Evolutionary conservation across 169 alveolate species (phyloP), one percentile per base, ranked within the genome.

Genomic region (Amoebophrya sp.): DNA sequence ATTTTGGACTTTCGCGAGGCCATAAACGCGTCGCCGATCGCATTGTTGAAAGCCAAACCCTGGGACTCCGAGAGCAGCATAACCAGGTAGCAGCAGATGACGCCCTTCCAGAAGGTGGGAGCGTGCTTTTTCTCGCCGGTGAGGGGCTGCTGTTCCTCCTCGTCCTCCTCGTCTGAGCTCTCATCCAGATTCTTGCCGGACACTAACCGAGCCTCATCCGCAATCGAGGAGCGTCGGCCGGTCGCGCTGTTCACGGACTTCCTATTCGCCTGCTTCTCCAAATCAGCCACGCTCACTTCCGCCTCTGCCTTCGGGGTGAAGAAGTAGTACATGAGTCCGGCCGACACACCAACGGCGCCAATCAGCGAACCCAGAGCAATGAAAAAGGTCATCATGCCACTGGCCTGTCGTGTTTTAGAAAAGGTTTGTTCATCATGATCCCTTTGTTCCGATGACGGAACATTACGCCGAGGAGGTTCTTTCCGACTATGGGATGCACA

Each of bases 41-140:
- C 83, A 25, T 66, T 66, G 83, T 66, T 66, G 83, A 66, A 66
- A 25, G 83, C 83, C 83, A 66, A 66, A 0, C 83, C 83, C 83
- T 66, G 83, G 83, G 83, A 18, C 83, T 66, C 83, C 2, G 83
- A 18, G 35, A 66, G 83, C 35, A 66, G 83, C 83, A 66, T 66
- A 2, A 66, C 83, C 32, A 66, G 1, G 83, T 66, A 66, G 83
- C 83, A 66, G 83, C 83, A 66, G 83, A 66, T 66, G 35, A 66
- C 83, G 1, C 83, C 83, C 83, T 66, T 66, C 83, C 83, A 66
- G 32, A 66, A 66, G 10, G 83, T 66, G 2, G 83, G 83, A 7
- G 83, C 32, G 35, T 66, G 83, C 35, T 2, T 25, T 25, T 66
- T 66, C 35, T 25, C 83, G 39, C 18, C 83, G 32, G 83, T 1